Evolutionary conservation across 164 flowering plant species (phyloP).

Genomic region (Brasenia schreberi): DNA sequence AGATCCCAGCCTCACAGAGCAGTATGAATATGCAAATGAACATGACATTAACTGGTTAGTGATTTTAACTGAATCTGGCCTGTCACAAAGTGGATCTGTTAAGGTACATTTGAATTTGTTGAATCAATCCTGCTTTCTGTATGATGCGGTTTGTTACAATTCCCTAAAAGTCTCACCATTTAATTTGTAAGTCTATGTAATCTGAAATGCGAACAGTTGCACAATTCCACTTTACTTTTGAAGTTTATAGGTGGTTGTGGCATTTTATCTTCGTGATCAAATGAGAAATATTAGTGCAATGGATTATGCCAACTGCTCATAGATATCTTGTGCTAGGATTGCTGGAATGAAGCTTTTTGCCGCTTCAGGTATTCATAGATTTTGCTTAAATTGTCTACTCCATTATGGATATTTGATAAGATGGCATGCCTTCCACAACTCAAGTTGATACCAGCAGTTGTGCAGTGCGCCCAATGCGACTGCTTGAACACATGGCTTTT

Average conservation of each 20-base stretch:
- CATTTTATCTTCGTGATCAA: no score
- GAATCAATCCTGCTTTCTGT: not conserved
- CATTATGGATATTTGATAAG: not conserved
- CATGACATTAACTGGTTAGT: conserved; percentile 86
- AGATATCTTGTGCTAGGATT: no score
- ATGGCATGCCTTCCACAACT: not conserved
- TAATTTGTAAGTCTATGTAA: not conserved
- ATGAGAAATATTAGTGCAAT: no score
- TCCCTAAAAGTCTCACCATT: not conserved
- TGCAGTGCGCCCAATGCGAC: not conserved
- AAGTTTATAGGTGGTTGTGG: not conserved
- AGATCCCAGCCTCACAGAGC: conserved; percentile 95
- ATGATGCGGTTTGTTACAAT: not conserved
- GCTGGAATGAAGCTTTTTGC: not conserved
- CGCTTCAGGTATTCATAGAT: not conserved
- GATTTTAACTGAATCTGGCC: conserved; percentile 62
- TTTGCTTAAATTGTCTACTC: not conserved
- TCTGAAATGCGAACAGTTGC: not conserved
- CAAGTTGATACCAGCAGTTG: not conserved
- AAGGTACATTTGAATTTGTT: conserved; percentile 38
- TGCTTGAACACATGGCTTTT: no score
- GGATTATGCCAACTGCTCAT: no score
- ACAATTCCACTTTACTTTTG: not conserved
- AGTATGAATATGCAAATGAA: conserved; percentile 95
- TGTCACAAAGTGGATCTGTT: conserved; percentile 50